Evolutionary conservation across 805 yeast genomes (phyloP).

Genomic region (Cyberlindnera veronae): DNA sequence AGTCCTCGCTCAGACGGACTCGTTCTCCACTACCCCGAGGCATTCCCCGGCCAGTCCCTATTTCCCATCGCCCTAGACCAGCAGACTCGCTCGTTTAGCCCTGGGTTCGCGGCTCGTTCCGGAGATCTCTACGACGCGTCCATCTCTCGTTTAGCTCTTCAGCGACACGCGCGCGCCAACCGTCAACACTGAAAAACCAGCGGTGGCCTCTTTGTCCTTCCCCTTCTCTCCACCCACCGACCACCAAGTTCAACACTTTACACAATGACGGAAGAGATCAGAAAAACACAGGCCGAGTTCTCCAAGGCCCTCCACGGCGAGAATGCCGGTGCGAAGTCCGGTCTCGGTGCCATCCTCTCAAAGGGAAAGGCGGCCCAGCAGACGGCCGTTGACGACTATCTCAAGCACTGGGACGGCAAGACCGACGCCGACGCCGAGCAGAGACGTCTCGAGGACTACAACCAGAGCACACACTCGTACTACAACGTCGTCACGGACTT

Average conservation of each 20-base stretch:
- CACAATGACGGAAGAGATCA: constrained; percentile 6
- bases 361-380: constrained; percentile 78
- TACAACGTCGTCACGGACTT: constrained; percentile 97
- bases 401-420: constrained; percentile 97
- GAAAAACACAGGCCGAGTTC: constrained; percentile 47
- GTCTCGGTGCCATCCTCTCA: constrained; percentile 70
- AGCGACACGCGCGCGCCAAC: background rate
- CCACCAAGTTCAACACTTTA: constrained; percentile 1
- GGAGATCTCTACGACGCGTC: constrained; percentile 1
- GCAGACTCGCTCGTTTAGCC: background rate
- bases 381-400: constrained; percentile 84
- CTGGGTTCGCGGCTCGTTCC: background rate
- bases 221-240: background rate
- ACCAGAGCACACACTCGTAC: constrained; percentile 89
- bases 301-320: constrained; percentile 87
- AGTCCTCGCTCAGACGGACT: no score
- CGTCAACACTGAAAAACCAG: background rate
- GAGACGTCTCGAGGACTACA: constrained; percentile 76
- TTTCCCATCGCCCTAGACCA: no score
- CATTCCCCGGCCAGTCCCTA: no score
- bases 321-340: constrained; percentile 57
- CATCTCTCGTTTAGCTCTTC: background rate
- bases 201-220: background rate
- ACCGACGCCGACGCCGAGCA: constrained; percentile 69
- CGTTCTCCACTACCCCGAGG: no score